Conservation (phyloP, 495 filamentous ascomycete species). For the Podospora conica region DNA sequence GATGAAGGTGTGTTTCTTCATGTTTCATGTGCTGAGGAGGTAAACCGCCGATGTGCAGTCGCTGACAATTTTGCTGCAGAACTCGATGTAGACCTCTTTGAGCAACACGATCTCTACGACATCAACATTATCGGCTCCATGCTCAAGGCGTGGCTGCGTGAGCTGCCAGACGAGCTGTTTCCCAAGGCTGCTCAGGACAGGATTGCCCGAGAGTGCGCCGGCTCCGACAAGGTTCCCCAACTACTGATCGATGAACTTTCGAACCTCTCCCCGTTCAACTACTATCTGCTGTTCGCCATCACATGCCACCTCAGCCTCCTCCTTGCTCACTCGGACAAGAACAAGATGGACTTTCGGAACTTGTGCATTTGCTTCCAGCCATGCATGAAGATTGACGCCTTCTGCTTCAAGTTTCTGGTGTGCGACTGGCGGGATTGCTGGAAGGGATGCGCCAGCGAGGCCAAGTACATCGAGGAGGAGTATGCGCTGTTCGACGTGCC, state of each 20-base stretch:
- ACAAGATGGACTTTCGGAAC: slow-evolving; percentile 92
- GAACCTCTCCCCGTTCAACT: slow-evolving; percentile 84
- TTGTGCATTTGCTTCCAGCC: slow-evolving; percentile 93
- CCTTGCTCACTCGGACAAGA: slow-evolving; percentile 76
- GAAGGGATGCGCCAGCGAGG: slow-evolving; percentile 92
- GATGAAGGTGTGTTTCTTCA: slow-evolving; percentile 56
- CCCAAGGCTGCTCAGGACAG: slow-evolving; percentile 70
- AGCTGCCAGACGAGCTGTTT: slow-evolving; percentile 85
- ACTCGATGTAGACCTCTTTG: slow-evolving; percentile 77
- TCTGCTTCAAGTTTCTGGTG: slow-evolving; percentile 86
- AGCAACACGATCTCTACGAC: slow-evolving; percentile 77
- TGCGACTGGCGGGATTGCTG: slow-evolving; percentile 91
- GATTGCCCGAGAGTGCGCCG: slow-evolving; percentile 66
- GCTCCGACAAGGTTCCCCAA: slow-evolving; percentile 70
- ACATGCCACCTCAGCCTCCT: slow-evolving; percentile 88
- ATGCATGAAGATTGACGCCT: slow-evolving; percentile 84
- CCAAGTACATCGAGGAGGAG: slow-evolving; percentile 68
- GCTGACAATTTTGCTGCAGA: slow-evolving; percentile 40
- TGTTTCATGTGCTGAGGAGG: neutral
- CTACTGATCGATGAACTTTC: slow-evolving; percentile 83
- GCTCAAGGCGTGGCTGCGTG: slow-evolving; percentile 90
- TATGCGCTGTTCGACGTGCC: slow-evolving; percentile 54
- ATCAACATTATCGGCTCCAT: slow-evolving; percentile 90
- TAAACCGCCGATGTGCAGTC: neutral
- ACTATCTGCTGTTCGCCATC: slow-evolving; percentile 92